phyloP scores from a whole-genome alignment of 768 basidiomycete species.

The Gelatoporia subvermispora region DNA sequence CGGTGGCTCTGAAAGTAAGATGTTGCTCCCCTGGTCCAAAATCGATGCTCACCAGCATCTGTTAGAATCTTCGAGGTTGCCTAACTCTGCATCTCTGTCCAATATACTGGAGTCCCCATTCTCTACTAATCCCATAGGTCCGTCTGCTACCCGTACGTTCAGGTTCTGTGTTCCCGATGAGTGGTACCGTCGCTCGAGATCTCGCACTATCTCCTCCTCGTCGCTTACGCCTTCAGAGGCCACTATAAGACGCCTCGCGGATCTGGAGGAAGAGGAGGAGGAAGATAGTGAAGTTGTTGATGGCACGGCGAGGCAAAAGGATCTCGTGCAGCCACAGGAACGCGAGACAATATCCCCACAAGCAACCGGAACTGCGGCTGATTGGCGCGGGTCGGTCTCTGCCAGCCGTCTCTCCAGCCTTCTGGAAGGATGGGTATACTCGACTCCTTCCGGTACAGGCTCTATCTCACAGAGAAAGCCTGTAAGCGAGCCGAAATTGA shows the following conservation, averaged over 20 bases:
- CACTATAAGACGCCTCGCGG: constrained; percentile 43
- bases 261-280: constrained; percentile 45
- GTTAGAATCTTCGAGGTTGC: constrained; percentile 41
- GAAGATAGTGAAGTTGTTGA: constrained; percentile 38
- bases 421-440: constrained; percentile 61
- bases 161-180: constrained; percentile 72
- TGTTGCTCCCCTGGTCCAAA: neutral
- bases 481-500: constrained; percentile 67
- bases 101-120: constrained; percentile 36
- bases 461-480: constrained; percentile 38
- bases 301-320: constrained; percentile 57
- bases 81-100: constrained; percentile 37
- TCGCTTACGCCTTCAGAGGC: constrained; percentile 48
- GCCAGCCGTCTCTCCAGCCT: constrained; percentile 60
- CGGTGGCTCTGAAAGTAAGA: constrained; percentile 51
- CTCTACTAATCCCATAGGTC: constrained; percentile 11
- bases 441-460: constrained; percentile 37
- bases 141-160: constrained; percentile 37
- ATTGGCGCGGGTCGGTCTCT: constrained; percentile 51
- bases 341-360: too few relatives aligned
- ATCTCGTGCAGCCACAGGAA: constrained; percentile 23
- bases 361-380: constrained; percentile 23
- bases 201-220: constrained; percentile 42
- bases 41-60: neutral
- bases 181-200: constrained; percentile 72